These are phyloP conservation scores for Tricholoma terreum DNA, from an alignment of 768 basidiomycete species.

Conservation along the genomic window DNA sequence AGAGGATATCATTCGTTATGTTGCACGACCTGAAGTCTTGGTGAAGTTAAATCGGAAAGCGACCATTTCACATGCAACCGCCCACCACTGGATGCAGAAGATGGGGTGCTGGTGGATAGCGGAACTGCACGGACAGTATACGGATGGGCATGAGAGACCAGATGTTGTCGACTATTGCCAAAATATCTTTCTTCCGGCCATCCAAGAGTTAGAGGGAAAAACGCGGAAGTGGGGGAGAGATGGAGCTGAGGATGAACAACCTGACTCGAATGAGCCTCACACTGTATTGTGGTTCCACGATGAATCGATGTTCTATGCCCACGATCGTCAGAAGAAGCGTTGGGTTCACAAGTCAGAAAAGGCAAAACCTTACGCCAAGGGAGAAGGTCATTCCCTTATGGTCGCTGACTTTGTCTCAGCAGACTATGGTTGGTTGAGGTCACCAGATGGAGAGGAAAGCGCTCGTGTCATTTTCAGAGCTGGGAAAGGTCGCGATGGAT, in stretches of 20 bases:
- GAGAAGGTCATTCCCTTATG: constrained; percentile 33
- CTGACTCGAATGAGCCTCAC: constrained; percentile 31
- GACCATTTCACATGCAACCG: constrained; percentile 11
- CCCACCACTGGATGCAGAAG: constrained; percentile 18
- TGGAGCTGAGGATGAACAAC: constrained; percentile 8
- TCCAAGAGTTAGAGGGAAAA: constrained; percentile 5
- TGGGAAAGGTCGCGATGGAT: neutral
- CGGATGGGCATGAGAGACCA: too few species aligned
- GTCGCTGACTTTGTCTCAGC: too few species aligned
- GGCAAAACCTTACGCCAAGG: constrained; percentile 27
- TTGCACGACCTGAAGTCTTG: constrained; percentile 13
- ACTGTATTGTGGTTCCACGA: too few species aligned
- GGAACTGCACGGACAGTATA: too few species aligned
- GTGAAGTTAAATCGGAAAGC: constrained; percentile 2
- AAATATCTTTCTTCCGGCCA: constrained; percentile 20
- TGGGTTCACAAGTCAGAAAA: too few species aligned
- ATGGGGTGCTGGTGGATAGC: constrained; percentile 14
- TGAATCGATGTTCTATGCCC: constrained; percentile 32
- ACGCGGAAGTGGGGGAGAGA: constrained; percentile 5
- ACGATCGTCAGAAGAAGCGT: constrained; percentile 24
- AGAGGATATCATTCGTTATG: constrained; percentile 15
- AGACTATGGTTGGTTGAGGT: too few species aligned
- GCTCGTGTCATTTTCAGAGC: neutral
- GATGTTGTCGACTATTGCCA: constrained; percentile 32
- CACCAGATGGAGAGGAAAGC: too few species aligned